phyloP scores from a whole-genome alignment of 192 early-diverging fungal genomes.

The Coemansia sp. region DNA sequence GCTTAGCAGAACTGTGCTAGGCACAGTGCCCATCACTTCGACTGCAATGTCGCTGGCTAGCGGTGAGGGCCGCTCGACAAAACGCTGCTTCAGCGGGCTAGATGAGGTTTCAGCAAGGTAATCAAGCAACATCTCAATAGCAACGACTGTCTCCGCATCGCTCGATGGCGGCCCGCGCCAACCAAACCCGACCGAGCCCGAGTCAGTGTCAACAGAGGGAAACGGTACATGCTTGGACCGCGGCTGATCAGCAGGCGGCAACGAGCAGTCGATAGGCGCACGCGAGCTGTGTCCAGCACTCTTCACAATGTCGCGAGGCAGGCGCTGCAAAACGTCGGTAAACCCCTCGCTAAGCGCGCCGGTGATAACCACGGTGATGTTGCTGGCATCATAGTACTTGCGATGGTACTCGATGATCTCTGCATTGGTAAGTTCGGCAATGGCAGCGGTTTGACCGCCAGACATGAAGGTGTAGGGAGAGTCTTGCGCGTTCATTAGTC shows the following conservation, averaged over 20 bases:
- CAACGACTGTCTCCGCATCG: slow-evolving; percentile 60
- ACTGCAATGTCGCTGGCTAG: slow-evolving; percentile 62
- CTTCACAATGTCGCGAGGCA: slow-evolving; percentile 28
- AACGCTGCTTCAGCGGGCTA: slow-evolving; percentile 69
- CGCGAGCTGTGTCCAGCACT: slow-evolving; percentile 31
- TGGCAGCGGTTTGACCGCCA: slow-evolving; percentile 73
- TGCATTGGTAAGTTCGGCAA: slow-evolving; percentile 68
- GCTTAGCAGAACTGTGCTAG: slow-evolving; percentile 58
- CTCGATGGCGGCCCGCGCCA: slow-evolving; percentile 73
- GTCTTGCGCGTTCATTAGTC: slow-evolving; percentile 45
- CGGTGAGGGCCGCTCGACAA: slow-evolving; percentile 70
- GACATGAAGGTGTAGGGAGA: slow-evolving; percentile 69
- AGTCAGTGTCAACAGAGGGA: slow-evolving; percentile 61
- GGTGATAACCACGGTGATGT: slow-evolving; percentile 65
- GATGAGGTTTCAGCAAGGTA: slow-evolving; percentile 70
- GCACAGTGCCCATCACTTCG: slow-evolving; percentile 56
- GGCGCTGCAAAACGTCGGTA: slow-evolving; percentile 26
- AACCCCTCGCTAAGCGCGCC: slow-evolving; percentile 53
- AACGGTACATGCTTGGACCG: slow-evolving; percentile 35
- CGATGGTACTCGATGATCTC: slow-evolving; percentile 76
- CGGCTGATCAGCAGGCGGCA: slow-evolving; percentile 2
- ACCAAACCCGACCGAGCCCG: slow-evolving; percentile 62
- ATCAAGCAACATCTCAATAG: slow-evolving; percentile 69
- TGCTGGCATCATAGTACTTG: slow-evolving; percentile 69
- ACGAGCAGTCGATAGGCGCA: slow-evolving; percentile 20